Conservation (phyloP, 2,329 filamentous ascomycete species). For the Emmonsia crescens region DNA sequence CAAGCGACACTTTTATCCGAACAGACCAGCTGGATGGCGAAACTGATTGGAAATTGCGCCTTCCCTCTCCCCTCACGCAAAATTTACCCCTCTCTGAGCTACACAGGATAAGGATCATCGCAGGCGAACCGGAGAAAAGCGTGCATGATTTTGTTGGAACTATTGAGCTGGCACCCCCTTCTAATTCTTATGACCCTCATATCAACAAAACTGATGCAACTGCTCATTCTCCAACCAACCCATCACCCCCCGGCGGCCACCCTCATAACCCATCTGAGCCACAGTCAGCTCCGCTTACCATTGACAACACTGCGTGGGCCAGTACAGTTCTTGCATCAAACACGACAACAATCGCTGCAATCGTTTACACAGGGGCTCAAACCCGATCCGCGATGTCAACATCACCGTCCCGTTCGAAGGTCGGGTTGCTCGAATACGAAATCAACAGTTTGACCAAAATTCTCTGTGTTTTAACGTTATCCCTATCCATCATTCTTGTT, state of each 20-base stretch:
- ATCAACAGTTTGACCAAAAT: slow-evolving; percentile 98
- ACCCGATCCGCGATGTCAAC: slow-evolving; percentile 91
- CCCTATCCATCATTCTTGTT: slow-evolving; percentile 77
- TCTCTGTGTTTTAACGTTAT: slow-evolving; percentile 75
- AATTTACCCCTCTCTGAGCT: slow-evolving; percentile 63
- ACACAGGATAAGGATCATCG: slow-evolving; percentile 55
- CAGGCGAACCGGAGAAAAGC: slow-evolving; percentile 81
- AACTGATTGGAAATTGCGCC: slow-evolving; percentile 93
- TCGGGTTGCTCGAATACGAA: slow-evolving; percentile 84
- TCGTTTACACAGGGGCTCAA: slow-evolving; percentile 89
- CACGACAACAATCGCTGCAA: slow-evolving; percentile 74
- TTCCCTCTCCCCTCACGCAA: slow-evolving; percentile 80
- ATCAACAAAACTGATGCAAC: slow-evolving; percentile 19
- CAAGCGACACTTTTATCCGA: slow-evolving; percentile 87
- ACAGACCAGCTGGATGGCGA: slow-evolving; percentile 97
- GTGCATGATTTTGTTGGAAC: slow-evolving; percentile 95
- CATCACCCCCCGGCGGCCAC: slow-evolving; percentile 13
- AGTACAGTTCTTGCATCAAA: slow-evolving; percentile 95
- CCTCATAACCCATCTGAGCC: slow-evolving; percentile 17
- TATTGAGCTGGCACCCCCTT: slow-evolving; percentile 58
- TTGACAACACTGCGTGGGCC: slow-evolving; percentile 97
- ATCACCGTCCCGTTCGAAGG: slow-evolving; percentile 83
- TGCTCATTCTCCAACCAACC: slow-evolving; percentile 6
- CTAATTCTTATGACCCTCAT: slow-evolving; percentile 36
- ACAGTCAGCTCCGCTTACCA: slow-evolving; percentile 64